Evolutionary conservation across 306 rosid species (phyloP), one percentile per base, ranked within the genome.

Genomic region (Erythrophleum fordii): DNA sequence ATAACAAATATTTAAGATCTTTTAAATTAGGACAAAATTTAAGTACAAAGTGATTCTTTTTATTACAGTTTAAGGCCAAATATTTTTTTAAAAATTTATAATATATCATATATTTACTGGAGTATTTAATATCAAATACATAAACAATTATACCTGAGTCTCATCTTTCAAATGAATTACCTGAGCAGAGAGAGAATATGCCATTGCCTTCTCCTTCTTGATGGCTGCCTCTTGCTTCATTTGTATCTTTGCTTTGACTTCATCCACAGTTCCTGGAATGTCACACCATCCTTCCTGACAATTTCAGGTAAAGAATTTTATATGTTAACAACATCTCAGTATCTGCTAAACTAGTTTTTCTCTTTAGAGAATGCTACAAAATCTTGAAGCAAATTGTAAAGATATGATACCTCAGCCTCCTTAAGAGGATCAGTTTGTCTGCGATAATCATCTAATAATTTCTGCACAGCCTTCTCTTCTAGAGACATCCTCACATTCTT

Each of bases 211-310:
- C 66, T 90, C 98, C 86, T 92, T 91, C 87, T 89, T 89, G 70
- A 90, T 77, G 61, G 85, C 91, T 56, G 84, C 97, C 86, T 83
- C 90, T 81, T 88, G 90, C 83, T 91, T 90, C 88, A 85, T 83
- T 26, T 91, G 91, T 28, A 93, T 85, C 87, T 93, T 91, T 62
- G 62, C 82, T 80, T 85, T 89, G 83, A 93, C 90, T 77, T 91
- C 90, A 65, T 85, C 89, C 25, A 56, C 85, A 11, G 95, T 87
- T 85, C 97, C 92, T 17, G 81, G 95, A 81, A 86, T 87, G 71
- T 86, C 90, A 76, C 97, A 91, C 97, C 98, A 94, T 44, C 92
- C 91, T 78, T 82, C 85, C 98, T 94, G 90, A 56, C 64, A 82
- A 73, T 56, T 70, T 26, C 48, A 69, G 51, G 44, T 29, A 61